phyloP scores from a whole-genome alignment of 1,139 yeast species.

The Wickerhamomyces sp. region DNA sequence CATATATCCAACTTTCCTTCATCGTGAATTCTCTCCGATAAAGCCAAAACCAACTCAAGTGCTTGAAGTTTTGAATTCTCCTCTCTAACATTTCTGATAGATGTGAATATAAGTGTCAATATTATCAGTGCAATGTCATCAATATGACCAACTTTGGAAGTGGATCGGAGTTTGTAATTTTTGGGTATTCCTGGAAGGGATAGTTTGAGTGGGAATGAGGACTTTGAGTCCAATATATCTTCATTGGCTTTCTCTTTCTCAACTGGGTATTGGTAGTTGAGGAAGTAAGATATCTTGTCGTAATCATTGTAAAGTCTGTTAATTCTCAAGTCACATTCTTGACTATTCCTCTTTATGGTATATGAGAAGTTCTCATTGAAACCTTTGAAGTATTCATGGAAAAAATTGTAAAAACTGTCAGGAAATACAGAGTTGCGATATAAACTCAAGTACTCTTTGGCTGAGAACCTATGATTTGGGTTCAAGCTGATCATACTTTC shows the following conservation, averaged over 20 bases:
- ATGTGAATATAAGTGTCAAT: constrained; percentile 58
- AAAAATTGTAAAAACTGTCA: constrained; percentile 58
- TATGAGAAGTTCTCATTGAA: constrained; percentile 31
- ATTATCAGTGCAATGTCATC: constrained; percentile 58
- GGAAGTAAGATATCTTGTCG: constrained; percentile 42
- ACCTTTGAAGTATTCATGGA: constrained; percentile 60
- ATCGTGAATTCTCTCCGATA: constrained; percentile 74
- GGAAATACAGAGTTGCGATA: constrained; percentile 61
- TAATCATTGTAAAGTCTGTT: constrained; percentile 53
- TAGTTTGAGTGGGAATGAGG: constrained; percentile 36
- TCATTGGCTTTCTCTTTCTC: constrained; percentile 3
- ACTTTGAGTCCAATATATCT: constrained; percentile 8
- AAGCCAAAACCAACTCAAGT: constrained; percentile 68
- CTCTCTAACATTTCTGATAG: constrained; percentile 58
- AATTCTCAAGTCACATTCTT: constrained; percentile 55
- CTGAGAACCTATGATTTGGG: constrained; percentile 55
- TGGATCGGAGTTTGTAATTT: constrained; percentile 38
- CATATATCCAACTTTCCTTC: constrained; percentile 83
- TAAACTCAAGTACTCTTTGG: constrained; percentile 45
- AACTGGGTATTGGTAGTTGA: constrained; percentile 38
- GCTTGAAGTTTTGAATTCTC: constrained; percentile 64
- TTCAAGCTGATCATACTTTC: constrained; percentile 56
- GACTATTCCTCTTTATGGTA: constrained; percentile 27
- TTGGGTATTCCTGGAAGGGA: constrained; percentile 44
- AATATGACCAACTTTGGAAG: constrained; percentile 22